Percentiles rank a stretch among this genome's conserved stretches.
Evolutionary conservation across 2,329 filamentous ascomycete genomes (phyloP).

Genomic region (Lachnellula subtilissima): DNA sequence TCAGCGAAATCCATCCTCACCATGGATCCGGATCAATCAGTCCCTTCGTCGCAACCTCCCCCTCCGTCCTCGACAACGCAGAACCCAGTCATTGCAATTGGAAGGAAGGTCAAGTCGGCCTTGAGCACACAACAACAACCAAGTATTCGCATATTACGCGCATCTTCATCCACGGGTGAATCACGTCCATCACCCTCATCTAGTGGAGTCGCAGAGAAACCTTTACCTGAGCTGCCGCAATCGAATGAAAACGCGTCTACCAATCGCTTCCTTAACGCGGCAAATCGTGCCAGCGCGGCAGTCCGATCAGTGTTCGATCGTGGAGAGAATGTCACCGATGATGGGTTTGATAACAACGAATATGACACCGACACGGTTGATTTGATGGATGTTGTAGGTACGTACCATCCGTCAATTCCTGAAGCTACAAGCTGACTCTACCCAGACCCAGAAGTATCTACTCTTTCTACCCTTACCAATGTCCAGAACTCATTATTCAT

Average conservation of each 20-base stretch:
- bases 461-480: conserved; percentile 78
- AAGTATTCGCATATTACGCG: conserved; percentile 23
- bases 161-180: conserved; percentile 8
- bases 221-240: conserved; percentile 2
- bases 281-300: too few species aligned
- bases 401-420: conserved; percentile 22
- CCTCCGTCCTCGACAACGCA: conserved; percentile 13
- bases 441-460: conserved; percentile 75
- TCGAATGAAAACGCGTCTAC: conserved; percentile 8
- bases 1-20: not conserved
- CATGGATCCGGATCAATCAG: conserved; percentile 7
- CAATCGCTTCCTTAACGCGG: conserved; percentile 3
- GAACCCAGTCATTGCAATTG: conserved; percentile 22
- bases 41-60: conserved; percentile 8
- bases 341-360: conserved; percentile 34
- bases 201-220: conserved; percentile 9
- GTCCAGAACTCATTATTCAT: conserved; percentile 86
- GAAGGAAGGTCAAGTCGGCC: conserved; percentile 23
- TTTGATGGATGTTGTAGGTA: conserved; percentile 64
- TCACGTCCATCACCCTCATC: not conserved
- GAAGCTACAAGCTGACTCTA: conserved; percentile 21
- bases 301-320: conserved; percentile 14
- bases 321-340: conserved; percentile 2
- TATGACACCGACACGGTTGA: conserved; percentile 61
- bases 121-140: conserved; percentile 18